Evolutionary conservation across 2,329 filamentous ascomycete species (phyloP), one percentile per base, ranked within the genome.

Genomic region (Pyricularia pennisetigena): DNA sequence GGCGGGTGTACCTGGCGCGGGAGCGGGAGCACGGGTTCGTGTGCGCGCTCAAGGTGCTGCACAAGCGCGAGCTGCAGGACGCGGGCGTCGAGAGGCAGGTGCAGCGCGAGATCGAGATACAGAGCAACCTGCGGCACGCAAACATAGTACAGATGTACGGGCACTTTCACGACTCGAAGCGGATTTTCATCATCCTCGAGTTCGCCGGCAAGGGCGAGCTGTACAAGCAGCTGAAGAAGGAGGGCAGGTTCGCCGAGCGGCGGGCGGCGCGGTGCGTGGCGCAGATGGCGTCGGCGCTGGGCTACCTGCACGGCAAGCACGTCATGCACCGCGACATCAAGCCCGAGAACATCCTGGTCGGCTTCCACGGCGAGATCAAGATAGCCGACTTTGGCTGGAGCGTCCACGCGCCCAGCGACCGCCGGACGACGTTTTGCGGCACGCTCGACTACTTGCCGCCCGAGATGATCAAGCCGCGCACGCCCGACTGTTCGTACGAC

Each of bases 31-130:
- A 30, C 4, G 64, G 64, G n/a, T 65, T 65, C 23, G 20, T 65
- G 14, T 65, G 30, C 29, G 64, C 64, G 29, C 20, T 54, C 41
- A 54, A 54, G 41, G 41, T n/a, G 16, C 41, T 54, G 32, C 86
- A 91, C 80, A 92, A 91, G 76, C 84, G 82, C 67, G 89, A 91
- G 74, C 78, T 91, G n/a, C 85, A 88, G 70, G 83, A 87, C 69
- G 87, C 86, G 69, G 88, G 71, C 70, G 88, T 90, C 61, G 88
- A 92, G 76, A 90, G 88, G 76, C 89, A 91, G 76, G 86, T 91
- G 26, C 83, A 88, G 24, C 85, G 89, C 72, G 89, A 91, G 74
- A 90, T 91, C 70, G 89, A 91, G 73, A 90, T 92, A 69, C 89
- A 92, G 74, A 88, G 86, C 69, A 90, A 91, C 73, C 81, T 92